A percentile compares a stretch with the other conserved stretches of the same genome.
phyloP scores from a whole-genome alignment of 2,329 filamentous ascomycete species.

The Hortaea werneckii region DNA sequence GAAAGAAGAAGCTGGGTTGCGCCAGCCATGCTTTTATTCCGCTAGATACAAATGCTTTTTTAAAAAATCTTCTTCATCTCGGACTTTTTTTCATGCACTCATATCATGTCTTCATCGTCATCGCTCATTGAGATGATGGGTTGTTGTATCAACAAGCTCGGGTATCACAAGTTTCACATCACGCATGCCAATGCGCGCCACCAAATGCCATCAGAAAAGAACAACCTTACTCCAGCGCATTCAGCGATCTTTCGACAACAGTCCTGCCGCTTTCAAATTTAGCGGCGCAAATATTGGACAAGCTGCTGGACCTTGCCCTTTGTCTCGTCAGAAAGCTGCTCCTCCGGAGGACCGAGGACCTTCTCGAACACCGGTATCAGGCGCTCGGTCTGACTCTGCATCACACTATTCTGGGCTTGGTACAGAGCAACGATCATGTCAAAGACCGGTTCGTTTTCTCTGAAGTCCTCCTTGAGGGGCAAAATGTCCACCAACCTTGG shows the following conservation, averaged over 20 bases:
- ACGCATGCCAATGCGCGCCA: neutral
- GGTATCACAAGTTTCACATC: slow-evolving; percentile 1
- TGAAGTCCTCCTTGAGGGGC: slow-evolving; percentile 84
- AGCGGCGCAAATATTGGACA: slow-evolving; percentile 36
- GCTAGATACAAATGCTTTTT: too few species aligned
- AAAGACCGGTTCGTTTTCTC: slow-evolving; percentile 93
- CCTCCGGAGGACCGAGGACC: slow-evolving; percentile 60
- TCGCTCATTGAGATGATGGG: neutral
- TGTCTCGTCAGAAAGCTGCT: slow-evolving; percentile 65
- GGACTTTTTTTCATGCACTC: neutral
- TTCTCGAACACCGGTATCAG: slow-evolving; percentile 63
- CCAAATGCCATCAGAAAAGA: too few species aligned
- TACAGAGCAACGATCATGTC: slow-evolving; percentile 83
- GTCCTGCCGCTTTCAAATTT: too few species aligned
- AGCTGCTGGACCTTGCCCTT: slow-evolving; percentile 56
- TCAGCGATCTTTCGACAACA: too few species aligned
- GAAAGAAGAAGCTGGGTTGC: neutral
- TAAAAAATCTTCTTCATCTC: neutral
- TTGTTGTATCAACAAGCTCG: neutral
- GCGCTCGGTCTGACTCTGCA: slow-evolving; percentile 59
- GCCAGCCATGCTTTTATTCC: neutral
- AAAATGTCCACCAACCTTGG: slow-evolving; percentile 69
- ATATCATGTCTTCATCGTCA: neutral
- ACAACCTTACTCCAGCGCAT: too few species aligned
- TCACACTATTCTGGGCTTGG: slow-evolving; percentile 56